Base-by-base conservation (phyloP, 176 grass and related monocot species). In the Areca catechu region DNA sequence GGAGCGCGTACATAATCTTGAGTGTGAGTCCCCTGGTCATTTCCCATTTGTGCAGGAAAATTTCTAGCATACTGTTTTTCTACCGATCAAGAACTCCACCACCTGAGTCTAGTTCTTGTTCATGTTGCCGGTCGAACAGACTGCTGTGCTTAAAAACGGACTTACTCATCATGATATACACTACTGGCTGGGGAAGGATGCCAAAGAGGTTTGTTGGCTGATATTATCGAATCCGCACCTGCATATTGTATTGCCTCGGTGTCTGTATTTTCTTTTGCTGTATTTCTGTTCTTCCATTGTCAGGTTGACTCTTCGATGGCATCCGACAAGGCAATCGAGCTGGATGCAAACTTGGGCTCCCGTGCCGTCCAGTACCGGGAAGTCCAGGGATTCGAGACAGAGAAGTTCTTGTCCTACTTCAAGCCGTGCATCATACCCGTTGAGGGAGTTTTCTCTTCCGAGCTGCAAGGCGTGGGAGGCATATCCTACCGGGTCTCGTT, bases 371-470 rank as follows among this genome's bases (percentile, higher is more conserved):
- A 95, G 63, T 89, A 78, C 69, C 78, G 79, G 72, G 90, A 95
- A 34, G 65, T 66, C 5, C 90, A 95, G 61, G 90, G 90, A 0
- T 77, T 76, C 24, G 90, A 95, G 70, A 83, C 90, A 0, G 83
- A 80, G 54, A 89, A 86, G 54, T 86, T 95, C 70, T 82, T 95
- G 61, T 95, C 90, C 60, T 89, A 95, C 70, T 95, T 95, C 75
- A 95, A 64, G 56, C 90, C 90, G 21, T 95, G 90, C 48, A 57
- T 89, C 22, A 95, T 95, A 59, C 90, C 90, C 6, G 48, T 86
- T 25, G 68, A 83, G 50, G 82, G 82, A 27, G 62, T 65, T 61
- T 80, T 83, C 60, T 77, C 74, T 64, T 66, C 79, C 0, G 75
- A 72, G 48, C 37, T 73, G 65, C 77, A 70, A 54, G 54, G 62